phyloP scores from a whole-genome alignment of 352 stramenopile genomes.

The Pythium biforme region DNA sequence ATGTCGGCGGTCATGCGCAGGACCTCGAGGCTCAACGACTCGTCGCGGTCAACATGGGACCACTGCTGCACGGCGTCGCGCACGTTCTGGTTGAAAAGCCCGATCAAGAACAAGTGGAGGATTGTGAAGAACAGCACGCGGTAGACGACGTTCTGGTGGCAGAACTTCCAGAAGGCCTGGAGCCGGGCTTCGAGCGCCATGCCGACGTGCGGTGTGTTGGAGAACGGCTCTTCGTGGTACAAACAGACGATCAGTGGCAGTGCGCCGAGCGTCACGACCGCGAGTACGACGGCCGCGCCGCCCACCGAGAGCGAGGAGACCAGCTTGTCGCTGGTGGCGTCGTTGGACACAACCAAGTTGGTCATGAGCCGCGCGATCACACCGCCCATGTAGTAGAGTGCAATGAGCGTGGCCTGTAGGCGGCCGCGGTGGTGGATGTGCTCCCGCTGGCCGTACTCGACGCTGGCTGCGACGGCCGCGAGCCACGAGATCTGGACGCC shows the following conservation, averaged over 20 bases:
- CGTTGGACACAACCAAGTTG: not conserved
- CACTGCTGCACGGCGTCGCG: conserved; percentile 4
- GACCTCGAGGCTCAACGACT: conserved; percentile 19
- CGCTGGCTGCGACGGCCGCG: conserved; percentile 30
- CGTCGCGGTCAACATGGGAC: not conserved
- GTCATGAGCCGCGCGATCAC: conserved; percentile 23
- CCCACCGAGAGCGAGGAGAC: conserved; percentile 14
- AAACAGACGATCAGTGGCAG: conserved; percentile 18
- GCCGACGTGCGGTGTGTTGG: conserved; percentile 2
- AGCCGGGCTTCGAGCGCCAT: conserved; percentile 4
- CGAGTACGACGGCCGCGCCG: conserved; percentile 6
- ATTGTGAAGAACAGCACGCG: conserved; percentile 25
- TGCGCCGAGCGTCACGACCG: conserved; percentile 1
- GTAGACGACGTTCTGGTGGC: conserved; percentile 26
- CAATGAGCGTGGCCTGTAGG: conserved; percentile 17
- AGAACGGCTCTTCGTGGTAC: conserved; percentile 14
- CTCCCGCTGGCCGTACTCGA: conserved; percentile 41
- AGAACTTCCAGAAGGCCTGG: conserved; percentile 25
- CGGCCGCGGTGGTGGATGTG: conserved; percentile 26
- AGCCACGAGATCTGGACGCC: conserved; percentile 40
- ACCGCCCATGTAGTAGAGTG: conserved; percentile 28
- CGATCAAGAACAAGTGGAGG: conserved; percentile 22
- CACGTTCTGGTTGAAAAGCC: conserved; percentile 26
- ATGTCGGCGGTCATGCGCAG: conserved; percentile 37
- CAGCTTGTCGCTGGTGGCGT: not conserved